Conservation (phyloP, 2,329 filamentous ascomycete species). For the Dactylellina leptospora region DNA sequence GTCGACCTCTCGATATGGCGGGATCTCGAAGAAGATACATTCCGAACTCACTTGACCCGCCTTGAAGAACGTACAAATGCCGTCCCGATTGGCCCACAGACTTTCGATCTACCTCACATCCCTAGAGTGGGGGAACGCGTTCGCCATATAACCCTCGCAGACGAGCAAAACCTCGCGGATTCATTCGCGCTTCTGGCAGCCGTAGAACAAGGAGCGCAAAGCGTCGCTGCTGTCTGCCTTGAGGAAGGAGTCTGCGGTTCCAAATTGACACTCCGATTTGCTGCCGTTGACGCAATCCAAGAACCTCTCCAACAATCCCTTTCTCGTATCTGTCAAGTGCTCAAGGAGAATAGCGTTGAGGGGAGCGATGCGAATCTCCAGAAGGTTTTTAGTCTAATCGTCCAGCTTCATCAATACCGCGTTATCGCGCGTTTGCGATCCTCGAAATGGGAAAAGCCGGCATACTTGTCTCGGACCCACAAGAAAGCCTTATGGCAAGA, state of each 20-base stretch:
- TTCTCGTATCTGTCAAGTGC: not conserved
- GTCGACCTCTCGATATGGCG: constrained; percentile 26
- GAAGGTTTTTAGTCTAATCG: not conserved
- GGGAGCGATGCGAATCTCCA: not conserved
- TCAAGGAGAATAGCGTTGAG: not conserved
- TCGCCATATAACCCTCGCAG: constrained; percentile 42
- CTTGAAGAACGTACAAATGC: constrained; percentile 37
- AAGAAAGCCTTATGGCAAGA: constrained; percentile 37
- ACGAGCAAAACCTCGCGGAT: constrained; percentile 57
- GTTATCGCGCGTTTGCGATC: constrained; percentile 28
- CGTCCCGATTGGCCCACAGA: constrained; percentile 52
- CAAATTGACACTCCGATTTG: constrained; percentile 54
- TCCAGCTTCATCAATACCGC: constrained; percentile 18
- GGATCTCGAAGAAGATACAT: constrained; percentile 23
- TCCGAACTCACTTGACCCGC: constrained; percentile 19
- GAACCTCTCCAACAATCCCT: constrained; percentile 18
- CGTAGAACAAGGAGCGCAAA: constrained; percentile 56
- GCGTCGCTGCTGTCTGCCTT: constrained; percentile 58
- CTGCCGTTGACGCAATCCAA: constrained; percentile 49
- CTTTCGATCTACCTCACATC: constrained; percentile 23
- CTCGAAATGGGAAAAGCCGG: constrained; percentile 36
- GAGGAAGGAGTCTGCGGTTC: constrained; percentile 54
- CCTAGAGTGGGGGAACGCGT: not conserved
- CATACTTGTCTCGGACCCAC: constrained; percentile 29
- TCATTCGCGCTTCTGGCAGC: constrained; percentile 59